These are phyloP conservation scores for Teratosphaeria viscida DNA, from an alignment of 2,329 filamentous ascomycete genomes.

Conservation along the genomic window DNA sequence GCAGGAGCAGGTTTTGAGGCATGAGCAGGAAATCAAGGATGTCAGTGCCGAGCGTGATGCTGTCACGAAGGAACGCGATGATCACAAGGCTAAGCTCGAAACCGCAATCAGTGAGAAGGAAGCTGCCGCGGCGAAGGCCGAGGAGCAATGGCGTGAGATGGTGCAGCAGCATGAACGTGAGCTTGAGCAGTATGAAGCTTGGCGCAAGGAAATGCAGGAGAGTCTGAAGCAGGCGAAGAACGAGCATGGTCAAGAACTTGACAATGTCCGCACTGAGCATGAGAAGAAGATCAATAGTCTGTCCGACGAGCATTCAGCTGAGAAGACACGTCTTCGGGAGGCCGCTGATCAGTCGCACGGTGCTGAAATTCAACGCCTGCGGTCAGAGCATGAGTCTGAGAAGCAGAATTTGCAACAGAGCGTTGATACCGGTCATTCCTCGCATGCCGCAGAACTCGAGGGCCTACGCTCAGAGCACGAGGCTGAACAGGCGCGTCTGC, in stretches of 20 bases:
- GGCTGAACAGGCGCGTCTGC: background rate
- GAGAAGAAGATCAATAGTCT: conserved; percentile 1
- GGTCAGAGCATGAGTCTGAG: background rate
- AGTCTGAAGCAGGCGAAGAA: conserved; percentile 1
- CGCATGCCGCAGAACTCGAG: background rate
- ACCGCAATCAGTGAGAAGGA: conserved; percentile 2
- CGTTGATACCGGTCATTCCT: background rate
- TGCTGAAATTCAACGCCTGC: background rate
- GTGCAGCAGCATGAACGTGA: background rate
- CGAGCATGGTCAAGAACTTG: conserved; percentile 3
- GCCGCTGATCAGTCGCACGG: background rate
- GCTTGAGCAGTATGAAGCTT: background rate
- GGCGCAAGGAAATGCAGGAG: background rate
- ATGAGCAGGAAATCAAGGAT: conserved; percentile 5
- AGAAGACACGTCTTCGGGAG: background rate
- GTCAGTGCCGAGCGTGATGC: conserved; percentile 4
- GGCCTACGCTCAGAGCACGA: background rate
- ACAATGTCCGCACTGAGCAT: background rate
- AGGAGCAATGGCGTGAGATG: background rate
- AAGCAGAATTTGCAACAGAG: background rate
- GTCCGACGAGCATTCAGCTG: conserved; percentile 1
- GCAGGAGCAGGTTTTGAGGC: conserved; percentile 4
- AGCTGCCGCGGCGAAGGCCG: background rate
- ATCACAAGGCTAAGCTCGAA: conserved; percentile 6
- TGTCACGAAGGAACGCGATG: conserved; percentile 5